These are phyloP conservation scores for Boletus mariae DNA, from an alignment of 1,284 basidiomycete species.

Conservation along the genomic window DNA sequence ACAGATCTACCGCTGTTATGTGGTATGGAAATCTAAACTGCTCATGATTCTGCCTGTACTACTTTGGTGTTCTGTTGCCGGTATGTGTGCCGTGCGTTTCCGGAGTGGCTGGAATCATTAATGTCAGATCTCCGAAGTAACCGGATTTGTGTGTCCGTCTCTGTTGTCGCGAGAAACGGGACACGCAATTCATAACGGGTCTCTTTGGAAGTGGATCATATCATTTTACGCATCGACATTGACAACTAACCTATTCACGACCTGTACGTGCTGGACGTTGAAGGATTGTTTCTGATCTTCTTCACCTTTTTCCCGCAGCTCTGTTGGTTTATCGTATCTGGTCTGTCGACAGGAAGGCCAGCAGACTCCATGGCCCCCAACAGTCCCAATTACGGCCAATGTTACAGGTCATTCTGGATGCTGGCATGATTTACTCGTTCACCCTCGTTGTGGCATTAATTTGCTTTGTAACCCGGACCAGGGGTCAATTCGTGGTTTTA, in stretches of 20 bases:
- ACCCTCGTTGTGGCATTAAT: neutral
- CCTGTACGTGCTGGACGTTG: neutral
- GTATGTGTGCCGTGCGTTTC: neutral
- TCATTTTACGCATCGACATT: neutral
- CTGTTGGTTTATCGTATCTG: neutral
- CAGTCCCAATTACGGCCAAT: neutral
- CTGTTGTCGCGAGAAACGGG: neutral
- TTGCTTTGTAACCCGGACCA: neutral
- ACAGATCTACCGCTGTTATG: constrained; percentile 1
- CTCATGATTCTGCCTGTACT: constrained; percentile 4
- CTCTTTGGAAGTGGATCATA: neutral
- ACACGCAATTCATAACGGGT: neutral
- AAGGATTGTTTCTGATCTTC: neutral
- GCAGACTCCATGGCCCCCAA: neutral
- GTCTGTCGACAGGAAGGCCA: neutral
- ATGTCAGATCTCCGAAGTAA: neutral
- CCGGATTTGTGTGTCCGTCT: neutral
- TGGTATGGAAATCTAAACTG: constrained; percentile 2
- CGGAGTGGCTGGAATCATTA: neutral
- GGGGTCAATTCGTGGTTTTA: neutral
- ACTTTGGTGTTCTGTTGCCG: constrained; percentile 9
- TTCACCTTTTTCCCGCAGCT: neutral
- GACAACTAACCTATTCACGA: neutral
- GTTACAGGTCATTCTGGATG: neutral
- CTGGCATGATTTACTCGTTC: neutral